Base-by-base conservation (phyloP, 805 yeast species). In the Saturnispora sekii region DNA sequence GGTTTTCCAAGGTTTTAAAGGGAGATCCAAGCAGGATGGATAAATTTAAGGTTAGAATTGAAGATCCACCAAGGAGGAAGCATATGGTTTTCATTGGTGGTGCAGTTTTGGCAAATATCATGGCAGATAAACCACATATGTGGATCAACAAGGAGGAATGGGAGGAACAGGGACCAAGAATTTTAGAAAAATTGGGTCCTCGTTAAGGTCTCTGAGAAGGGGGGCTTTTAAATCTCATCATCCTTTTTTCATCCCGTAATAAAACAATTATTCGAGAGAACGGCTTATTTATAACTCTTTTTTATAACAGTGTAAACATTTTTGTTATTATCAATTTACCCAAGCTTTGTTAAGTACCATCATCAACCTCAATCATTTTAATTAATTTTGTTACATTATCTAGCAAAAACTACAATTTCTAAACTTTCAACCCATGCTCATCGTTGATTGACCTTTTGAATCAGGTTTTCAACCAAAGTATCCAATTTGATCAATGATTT, bases 1-100 rank as follows among this genome's bases (percentile, higher is more conserved):
- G 97, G 97, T 80, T 84, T 53, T 81, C 94, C 2, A 77, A 79
- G 59, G 96, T 93, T 15, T 76, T 93, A 49, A 78, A 82, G 52
- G 88, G 88, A 42, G 95, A 93, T 65, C 80, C 97, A 26, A 60
- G 87, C 14, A 75, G 97, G 59, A 72, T 93, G 53, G 84, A 77
- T 50, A 89, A 89, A 66, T 90, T 93, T 68, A 93, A 93, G 66
- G 96, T 93, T 35, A 79, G 90, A 66, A 93, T 93, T 57, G 97
- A 93, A 65, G 97, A 93, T 64, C 97, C 98, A 35, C 98, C 98
- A 54, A 79, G 97, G 72, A 87, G 98, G 73, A 84, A 89, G 63
- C 96, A 93, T 65, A 90, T 93, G 97, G 98, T 93, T 32, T 93
- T 93, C 66, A 81, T 90, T 53, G 98, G 98, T 55, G 98, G 98